Evolutionary conservation across 2,329 filamentous ascomycete species (phyloP), one percentile per base, ranked within the genome.

Genomic region (Helicocarpus griseus): DNA sequence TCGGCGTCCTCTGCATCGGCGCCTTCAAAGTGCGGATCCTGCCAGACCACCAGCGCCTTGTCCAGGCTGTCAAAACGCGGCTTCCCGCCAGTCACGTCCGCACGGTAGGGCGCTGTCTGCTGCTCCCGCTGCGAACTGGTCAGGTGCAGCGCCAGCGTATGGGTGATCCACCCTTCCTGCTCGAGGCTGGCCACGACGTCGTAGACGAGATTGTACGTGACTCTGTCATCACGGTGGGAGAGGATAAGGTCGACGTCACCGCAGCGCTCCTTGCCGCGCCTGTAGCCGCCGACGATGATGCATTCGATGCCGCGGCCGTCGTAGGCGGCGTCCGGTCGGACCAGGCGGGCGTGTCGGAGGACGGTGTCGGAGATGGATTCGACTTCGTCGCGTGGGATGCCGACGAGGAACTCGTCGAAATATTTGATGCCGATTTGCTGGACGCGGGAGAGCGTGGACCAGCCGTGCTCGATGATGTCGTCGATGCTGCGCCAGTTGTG

Each of bases 351-450:
- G 56, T 93, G 83, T 1, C 70, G 61, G 1, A 85, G 74, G 14
- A 96, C 77, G 1, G 76, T 73, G 4, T 70, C 61, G 0, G 79
- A 80, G 49, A 95, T 95, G 0, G 65, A 61, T 58, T 88, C 83
- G 0, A 89, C 86, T 65, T 97, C 89, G 0, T 63, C 53, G 1
- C 89, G 80, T 0, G 87, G 78, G 4, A 97, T 87, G 13, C 79
- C 81, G 14, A 77, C 68, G 43, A 79, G 72, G 51, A 98, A 86
- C 56, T 97, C 91, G 31, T 94, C 86, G 65, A 94, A 95, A 69
- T 83, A 96, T 65, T 97, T 97, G 41, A 96, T 74, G 0, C 93
- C 91, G 51, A 97, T 95, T 65, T 97, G 89, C 67, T 96, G 91
- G 1, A 88, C 86, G 11, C 89, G 81, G 0, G 77, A 85, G 1